Conservation (phyloP, 116 monocot genomes). For the Iris pallida region DNA sequence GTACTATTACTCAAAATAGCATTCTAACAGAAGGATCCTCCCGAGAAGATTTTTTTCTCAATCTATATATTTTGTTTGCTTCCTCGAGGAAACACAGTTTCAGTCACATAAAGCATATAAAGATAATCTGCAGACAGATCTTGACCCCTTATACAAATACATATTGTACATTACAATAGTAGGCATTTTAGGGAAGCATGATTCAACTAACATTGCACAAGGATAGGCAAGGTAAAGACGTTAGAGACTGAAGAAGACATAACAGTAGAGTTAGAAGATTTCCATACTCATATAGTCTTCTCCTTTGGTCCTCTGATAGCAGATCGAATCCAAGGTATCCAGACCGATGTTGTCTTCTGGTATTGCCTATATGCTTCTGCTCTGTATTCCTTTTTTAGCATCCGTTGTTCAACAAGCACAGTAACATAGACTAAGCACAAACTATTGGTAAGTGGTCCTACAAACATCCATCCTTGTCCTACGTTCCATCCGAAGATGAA, state of each 20-base stretch:
- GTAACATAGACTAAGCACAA: conserved; percentile 81
- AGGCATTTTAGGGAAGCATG: not conserved
- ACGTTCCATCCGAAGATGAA: conserved; percentile 60
- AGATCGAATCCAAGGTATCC: conserved; percentile 88
- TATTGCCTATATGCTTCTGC: conserved; percentile 69
- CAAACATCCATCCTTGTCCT: conserved; percentile 70
- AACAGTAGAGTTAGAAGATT: not conserved
- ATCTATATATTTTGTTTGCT: no score
- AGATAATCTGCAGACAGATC: not conserved
- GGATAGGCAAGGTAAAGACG: not conserved
- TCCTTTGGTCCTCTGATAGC: conserved; percentile 24
- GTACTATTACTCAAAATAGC: no score
- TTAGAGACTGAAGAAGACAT: not conserved
- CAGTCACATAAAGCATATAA: not conserved
- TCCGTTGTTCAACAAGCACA: conserved; percentile 61
- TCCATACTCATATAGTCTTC: conserved; percentile 28
- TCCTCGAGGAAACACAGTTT: no score
- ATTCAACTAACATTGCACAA: not conserved
- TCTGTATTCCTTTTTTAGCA: conserved; percentile 61
- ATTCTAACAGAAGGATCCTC: no score
- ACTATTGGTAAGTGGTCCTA: conserved; percentile 74
- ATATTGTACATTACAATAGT: not conserved
- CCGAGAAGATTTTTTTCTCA: no score
- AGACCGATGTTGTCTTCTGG: conserved; percentile 73
- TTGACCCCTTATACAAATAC: not conserved